Evolutionary conservation across 768 basidiomycete species (phyloP), one percentile per base, ranked within the genome.

Genomic region (Infundibulicybe gibba): DNA sequence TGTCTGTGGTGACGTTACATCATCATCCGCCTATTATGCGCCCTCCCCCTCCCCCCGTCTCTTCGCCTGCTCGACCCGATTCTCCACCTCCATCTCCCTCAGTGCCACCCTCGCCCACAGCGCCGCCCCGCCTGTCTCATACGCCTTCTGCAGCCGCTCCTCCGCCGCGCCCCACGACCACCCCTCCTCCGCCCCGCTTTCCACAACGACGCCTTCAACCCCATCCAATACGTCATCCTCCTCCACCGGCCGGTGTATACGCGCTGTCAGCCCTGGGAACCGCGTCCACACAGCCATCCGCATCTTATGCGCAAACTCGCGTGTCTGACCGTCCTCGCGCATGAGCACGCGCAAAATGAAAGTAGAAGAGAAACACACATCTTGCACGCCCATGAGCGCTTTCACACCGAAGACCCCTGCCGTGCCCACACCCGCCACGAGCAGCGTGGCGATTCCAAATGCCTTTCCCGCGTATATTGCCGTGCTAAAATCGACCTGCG

Each of bases 241-340:
- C 32, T 67, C 60, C 3, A 64, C 63, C 10, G 60, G 56, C 20
- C 79, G 71, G 45, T 82, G 74, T 50, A 86, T 81, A 21, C 74
- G 71, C 0, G 72, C 62, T 0, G 75, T 70, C 12, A 87, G 63
- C 15, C 62, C 57, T 0, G 83, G 81, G 57, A 81, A 67, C n/a
- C 66, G 58, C 0, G 63, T 58, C 38, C 71, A 67, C 5, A 87
- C 59, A 2, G 72, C 58, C 3, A 54, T 48, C 9, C 83, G 80
- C 80, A 85, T 82, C 40, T 68, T 64, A 8, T 69, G 61, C 1
- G 79, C 79, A 52, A 88, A 87, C 45, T 86, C 79, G 39, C 73
- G 62, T 1, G 76, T 78, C 80, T 85, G 47, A 50, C 14, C 51
- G 33, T 3, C 3, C 3, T 43, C n/a, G 41, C 9, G 47, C 19